Conservation (phyloP, 352 stramenopile species). For the Phytophthora colocasiae region DNA sequence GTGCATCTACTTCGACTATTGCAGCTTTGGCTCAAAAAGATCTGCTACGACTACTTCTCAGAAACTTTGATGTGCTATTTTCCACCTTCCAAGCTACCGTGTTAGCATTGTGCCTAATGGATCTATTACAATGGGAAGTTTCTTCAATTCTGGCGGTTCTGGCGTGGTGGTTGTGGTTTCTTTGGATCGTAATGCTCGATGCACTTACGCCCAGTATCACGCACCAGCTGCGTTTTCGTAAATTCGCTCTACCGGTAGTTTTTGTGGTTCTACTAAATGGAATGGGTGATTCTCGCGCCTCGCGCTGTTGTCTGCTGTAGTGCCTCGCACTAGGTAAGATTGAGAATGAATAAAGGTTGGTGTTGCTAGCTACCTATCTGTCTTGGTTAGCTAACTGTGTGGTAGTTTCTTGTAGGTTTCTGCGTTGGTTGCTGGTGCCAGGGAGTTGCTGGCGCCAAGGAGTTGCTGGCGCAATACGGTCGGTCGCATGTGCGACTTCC, state of each 20-base stretch:
- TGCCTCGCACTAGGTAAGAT: too few species aligned
- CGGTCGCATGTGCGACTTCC: too few species aligned
- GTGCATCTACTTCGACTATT: slow-evolving; percentile 5
- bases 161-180: slow-evolving; percentile 58
- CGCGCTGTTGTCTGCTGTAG: too few species aligned
- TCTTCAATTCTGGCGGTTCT: slow-evolving; percentile 41
- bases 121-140: slow-evolving; percentile 44
- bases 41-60: slow-evolving; percentile 21
- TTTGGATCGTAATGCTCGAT: slow-evolving; percentile 56
- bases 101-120: slow-evolving; percentile 36
- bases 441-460: too few species aligned
- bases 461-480: too few species aligned
- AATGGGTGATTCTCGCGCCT: too few species aligned
- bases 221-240: slow-evolving; percentile 8
- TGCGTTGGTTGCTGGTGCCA: too few species aligned
- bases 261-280: slow-evolving; percentile 19
- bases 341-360: too few species aligned
- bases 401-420: too few species aligned
- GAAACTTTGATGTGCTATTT: slow-evolving; percentile 40
- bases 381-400: too few species aligned
- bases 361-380: too few species aligned
- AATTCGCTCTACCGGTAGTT: slow-evolving; percentile 10
- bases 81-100: slow-evolving; percentile 21
- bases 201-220: slow-evolving; percentile 47
- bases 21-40: slow-evolving; percentile 22